Percentiles rank a stretch among this genome's conserved stretches.
Conservation (phyloP, 257 asterid genomes). For the Ocimum tenuiflorum region DNA sequence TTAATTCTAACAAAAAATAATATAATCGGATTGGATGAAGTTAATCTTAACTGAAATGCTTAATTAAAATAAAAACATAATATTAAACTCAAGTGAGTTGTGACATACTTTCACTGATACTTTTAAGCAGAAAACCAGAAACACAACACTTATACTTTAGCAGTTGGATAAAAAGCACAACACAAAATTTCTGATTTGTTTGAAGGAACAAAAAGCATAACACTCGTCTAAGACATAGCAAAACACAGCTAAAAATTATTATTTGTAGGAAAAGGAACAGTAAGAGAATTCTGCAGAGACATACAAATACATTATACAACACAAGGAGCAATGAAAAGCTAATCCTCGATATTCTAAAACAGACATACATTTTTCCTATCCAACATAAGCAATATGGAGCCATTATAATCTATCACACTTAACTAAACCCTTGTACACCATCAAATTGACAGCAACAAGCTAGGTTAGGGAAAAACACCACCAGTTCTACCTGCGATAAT, state of each 20-base stretch:
- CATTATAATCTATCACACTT: conserved; percentile 3
- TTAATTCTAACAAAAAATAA: too few species aligned
- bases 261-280: background rate
- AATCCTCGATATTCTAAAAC: too few species aligned
- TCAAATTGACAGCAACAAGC: background rate
- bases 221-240: too few species aligned
- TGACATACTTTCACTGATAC: too few species aligned
- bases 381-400: background rate
- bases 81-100: too few species aligned
- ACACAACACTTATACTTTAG: too few species aligned
- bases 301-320: background rate
- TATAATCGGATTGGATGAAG: too few species aligned
- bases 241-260: background rate
- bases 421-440: conserved; percentile 12
- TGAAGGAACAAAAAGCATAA: background rate
- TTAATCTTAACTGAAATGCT: too few species aligned
- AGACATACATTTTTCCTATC: conserved; percentile 13
- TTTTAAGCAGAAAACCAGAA: too few species aligned
- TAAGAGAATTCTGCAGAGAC: conserved; percentile 1
- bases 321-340: background rate
- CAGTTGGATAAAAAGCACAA: too few species aligned
- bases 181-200: too few species aligned
- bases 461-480: background rate
- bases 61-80: too few species aligned
- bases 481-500: conserved; percentile 41